phyloP scores from a whole-genome alignment of 305 asterid species.

The Fraxinus albicans region DNA sequence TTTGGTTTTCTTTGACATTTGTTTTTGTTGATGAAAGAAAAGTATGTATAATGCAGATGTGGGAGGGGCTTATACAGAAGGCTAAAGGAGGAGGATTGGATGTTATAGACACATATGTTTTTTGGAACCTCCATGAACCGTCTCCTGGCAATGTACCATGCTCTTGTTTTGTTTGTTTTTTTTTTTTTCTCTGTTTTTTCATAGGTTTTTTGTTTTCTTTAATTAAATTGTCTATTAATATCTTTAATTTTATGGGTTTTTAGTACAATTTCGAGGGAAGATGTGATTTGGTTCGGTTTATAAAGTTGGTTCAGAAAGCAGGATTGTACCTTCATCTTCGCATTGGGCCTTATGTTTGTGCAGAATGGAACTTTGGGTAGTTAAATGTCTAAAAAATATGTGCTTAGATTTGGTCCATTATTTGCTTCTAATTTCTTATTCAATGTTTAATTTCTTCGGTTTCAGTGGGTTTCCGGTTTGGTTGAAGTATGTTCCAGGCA shows the following conservation, averaged over 20 bases:
- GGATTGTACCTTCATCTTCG: slow-evolving; percentile 81
- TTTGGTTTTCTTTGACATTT: neutral
- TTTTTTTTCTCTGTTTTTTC: neutral
- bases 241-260: slow-evolving; percentile 28
- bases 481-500: slow-evolving; percentile 95
- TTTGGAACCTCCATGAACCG: slow-evolving; percentile 92
- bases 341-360: slow-evolving; percentile 96
- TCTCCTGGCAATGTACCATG: slow-evolving; percentile 76
- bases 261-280: slow-evolving; percentile 88
- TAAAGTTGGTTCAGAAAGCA: slow-evolving; percentile 77
- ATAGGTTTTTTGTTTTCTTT: neutral
- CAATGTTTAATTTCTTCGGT: slow-evolving; percentile 14
- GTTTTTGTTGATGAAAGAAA: neutral
- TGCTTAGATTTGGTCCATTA: slow-evolving; percentile 5
- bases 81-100: slow-evolving; percentile 96
- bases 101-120: slow-evolving; percentile 85
- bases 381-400: neutral
- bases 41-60: slow-evolving; percentile 69
- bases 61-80: slow-evolving; percentile 89
- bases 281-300: slow-evolving; percentile 70
- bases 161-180: slow-evolving; percentile 13
- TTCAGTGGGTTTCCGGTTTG: slow-evolving; percentile 95
- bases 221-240: neutral
- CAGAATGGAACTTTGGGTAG: slow-evolving; percentile 98
- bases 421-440: slow-evolving; percentile 4